Conservation (phyloP, 139 green algal genomes). For the Chlorella vulgaris region DNA sequence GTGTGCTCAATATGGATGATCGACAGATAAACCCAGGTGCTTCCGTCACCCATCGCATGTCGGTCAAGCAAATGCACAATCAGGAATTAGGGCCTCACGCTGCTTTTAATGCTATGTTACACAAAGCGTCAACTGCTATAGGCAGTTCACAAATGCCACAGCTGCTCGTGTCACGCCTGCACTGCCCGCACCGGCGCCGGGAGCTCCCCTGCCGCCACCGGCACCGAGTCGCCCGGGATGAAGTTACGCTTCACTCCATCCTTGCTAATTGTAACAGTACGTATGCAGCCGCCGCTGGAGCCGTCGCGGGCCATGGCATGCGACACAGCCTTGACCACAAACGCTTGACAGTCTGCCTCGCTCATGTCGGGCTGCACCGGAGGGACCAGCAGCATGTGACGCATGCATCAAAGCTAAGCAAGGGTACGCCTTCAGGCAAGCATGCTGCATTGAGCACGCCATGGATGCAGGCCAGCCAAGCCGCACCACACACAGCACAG, state of each 20-base stretch:
- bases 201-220: constrained; percentile 2
- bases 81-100: too few relatives aligned
- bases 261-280: constrained; percentile 76
- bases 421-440: not conserved
- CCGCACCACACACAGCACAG: too few relatives aligned
- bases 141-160: too few relatives aligned
- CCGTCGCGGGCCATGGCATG: constrained; percentile 89
- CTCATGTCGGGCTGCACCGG: constrained; percentile 68
- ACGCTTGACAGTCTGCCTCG: constrained; percentile 74
- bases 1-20: too few relatives aligned
- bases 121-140: too few relatives aligned
- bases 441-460: too few relatives aligned
- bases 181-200: not conserved
- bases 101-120: too few relatives aligned
- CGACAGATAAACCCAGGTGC: too few relatives aligned
- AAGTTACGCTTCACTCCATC: constrained; percentile 69
- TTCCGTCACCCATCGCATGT: too few relatives aligned
- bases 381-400: not conserved
- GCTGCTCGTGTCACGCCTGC: not conserved
- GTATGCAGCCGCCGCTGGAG: constrained; percentile 82
- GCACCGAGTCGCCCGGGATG: constrained; percentile 11
- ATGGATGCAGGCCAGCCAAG: too few relatives aligned
- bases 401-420: not conserved
- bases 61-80: too few relatives aligned
- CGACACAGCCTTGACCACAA: constrained; percentile 75